Conservation (phyloP, 768 basidiomycete species). For the Hypholoma sublateritium region DNA sequence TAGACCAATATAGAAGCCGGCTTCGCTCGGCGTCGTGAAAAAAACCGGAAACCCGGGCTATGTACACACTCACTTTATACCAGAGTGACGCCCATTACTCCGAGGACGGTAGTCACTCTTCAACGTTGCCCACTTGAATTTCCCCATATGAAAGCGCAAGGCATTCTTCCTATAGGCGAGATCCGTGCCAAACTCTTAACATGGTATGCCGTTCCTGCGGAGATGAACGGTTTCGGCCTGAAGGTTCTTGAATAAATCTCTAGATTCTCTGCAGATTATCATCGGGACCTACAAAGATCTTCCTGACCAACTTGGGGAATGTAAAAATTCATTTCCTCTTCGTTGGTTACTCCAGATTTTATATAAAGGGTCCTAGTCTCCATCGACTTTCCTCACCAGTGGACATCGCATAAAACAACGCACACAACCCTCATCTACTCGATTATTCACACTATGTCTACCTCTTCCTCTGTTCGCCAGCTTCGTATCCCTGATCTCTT, state of each 20-base stretch:
- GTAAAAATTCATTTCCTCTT: background rate
- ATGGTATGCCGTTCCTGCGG: conserved; percentile 26
- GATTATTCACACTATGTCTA: conserved; percentile 14
- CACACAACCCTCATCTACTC: conserved; percentile 12
- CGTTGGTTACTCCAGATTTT: conserved; percentile 1
- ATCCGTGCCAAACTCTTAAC: conserved; percentile 26
- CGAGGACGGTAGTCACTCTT: background rate
- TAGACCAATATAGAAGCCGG: conserved; percentile 11
- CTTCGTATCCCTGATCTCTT: conserved; percentile 61
- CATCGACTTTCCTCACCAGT: conserved; percentile 1
- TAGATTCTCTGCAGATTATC: conserved; percentile 30
- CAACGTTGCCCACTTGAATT: background rate
- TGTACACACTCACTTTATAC: background rate
- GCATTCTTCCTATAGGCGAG: conserved; percentile 18
- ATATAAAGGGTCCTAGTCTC: conserved; percentile 14
- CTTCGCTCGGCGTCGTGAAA: conserved; percentile 6
- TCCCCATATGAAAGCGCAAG: background rate
- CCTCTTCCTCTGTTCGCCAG: conserved; percentile 27
- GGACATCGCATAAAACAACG: conserved; percentile 11
- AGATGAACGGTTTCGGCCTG: conserved; percentile 25
- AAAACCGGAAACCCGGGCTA: background rate
- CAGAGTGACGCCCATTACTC: too few relatives aligned
- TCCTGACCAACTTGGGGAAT: conserved; percentile 17
- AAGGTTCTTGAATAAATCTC: conserved; percentile 35
- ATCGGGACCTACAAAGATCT: conserved; percentile 30